These are phyloP conservation scores for Capronia epimyces DNA, from an alignment of 2,329 filamentous ascomycete species.

Conservation along the genomic window DNA sequence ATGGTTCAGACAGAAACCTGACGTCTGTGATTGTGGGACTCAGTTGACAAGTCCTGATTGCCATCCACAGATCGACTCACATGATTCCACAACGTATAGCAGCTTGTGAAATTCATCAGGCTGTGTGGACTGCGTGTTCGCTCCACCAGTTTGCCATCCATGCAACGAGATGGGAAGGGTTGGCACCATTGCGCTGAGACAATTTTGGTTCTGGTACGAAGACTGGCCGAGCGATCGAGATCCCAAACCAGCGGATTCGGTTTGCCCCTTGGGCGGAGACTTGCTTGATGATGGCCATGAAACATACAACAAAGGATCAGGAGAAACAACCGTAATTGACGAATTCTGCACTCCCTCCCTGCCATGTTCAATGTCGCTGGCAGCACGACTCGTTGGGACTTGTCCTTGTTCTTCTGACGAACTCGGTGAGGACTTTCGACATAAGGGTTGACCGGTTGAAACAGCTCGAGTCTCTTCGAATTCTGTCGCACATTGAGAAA, in stretches of 20 bases:
- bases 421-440: neutral
- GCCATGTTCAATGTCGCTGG: neutral
- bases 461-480: constrained; percentile 4
- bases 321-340: neutral
- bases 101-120: constrained; percentile 7
- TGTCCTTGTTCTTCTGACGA: neutral
- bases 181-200: neutral
- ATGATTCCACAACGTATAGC: constrained; percentile 4
- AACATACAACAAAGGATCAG: neutral
- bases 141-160: constrained; percentile 4
- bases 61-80: constrained; percentile 1
- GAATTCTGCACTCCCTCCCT: neutral
- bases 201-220: neutral
- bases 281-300: neutral
- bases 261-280: neutral
- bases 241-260: neutral
- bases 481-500: constrained; percentile 2
- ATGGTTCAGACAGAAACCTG: constrained; percentile 9
- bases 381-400: neutral
- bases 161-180: neutral
- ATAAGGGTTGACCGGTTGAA: neutral
- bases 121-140: neutral
- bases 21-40: constrained; percentile 2
- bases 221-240: neutral
- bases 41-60: neutral